Conservation (phyloP, 352 stramenopile genomes). For the Phytophthora pini region DNA sequence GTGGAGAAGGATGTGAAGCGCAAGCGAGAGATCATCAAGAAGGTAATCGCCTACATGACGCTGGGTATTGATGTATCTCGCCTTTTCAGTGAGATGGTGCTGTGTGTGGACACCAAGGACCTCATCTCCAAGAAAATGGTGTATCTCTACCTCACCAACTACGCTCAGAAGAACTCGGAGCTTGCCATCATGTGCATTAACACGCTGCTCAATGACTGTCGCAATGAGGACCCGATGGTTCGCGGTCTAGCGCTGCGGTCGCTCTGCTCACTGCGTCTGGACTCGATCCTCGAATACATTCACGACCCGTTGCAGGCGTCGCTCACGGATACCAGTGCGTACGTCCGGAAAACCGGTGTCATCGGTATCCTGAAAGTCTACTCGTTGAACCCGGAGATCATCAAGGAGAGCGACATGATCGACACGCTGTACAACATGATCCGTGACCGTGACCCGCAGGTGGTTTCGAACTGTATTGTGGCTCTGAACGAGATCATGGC, state of each 20-base stretch:
- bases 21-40: conserved; percentile 99
- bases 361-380: conserved; percentile 99
- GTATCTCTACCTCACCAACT: conserved; percentile 99
- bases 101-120: conserved; percentile 97
- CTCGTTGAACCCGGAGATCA: conserved; percentile 91
- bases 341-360: conserved; percentile 99
- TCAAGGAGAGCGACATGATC: conserved; percentile 95
- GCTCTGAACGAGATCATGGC: conserved; percentile 99
- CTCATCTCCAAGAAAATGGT: conserved; percentile 99
- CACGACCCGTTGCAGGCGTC: conserved; percentile 91
- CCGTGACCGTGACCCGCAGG: conserved; percentile 96
- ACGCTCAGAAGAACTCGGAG: conserved; percentile 98
- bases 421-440: conserved; percentile 99
- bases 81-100: conserved; percentile 99
- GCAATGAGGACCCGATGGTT: conserved; percentile 99
- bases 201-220: conserved; percentile 99
- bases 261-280: conserved; percentile 96
- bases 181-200: conserved; percentile 99
- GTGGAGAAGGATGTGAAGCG: conserved; percentile 97
- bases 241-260: conserved; percentile 96
- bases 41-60: conserved; percentile 99
- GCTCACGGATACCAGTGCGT: conserved; percentile 96
- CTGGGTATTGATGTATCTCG: conserved; percentile 99
- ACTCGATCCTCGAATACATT: conserved; percentile 99
- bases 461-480: conserved; percentile 97